Evolutionary conservation across 2,329 filamentous ascomycete species (phyloP), one percentile per base, ranked within the genome.

Genomic region (Dryadomyces sulphureus): DNA sequence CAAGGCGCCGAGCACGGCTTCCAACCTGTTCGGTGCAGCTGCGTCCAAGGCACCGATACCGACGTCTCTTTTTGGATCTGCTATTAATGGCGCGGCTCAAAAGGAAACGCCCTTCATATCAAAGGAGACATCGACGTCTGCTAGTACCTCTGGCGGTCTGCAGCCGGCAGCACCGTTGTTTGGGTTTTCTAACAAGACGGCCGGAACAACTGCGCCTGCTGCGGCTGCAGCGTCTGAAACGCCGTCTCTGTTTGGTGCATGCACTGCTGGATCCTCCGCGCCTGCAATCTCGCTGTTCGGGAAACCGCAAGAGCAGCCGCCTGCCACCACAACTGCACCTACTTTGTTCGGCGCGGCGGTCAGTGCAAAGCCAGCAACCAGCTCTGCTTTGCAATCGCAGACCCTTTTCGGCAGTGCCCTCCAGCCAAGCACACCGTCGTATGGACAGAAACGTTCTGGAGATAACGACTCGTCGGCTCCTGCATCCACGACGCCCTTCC

Each of bases 341-440:
- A 7, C 34, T 19, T 36, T 46, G 6, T 46, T 46, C 21, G 40
- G 45, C 2, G 14, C 39, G 4, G 12, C 24, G 9, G 21, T 19
- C 8, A 12, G 38, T 7, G 3, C 27, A 21, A 56, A 56, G 42
- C 30, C 51, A n/a, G 35, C 39, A 2, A 3, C 42, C 2, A 21
- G 2, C 8, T 49, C 58, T n/a, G 48, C 54, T 12, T 54, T 58
- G 38, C 53, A 59, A 46, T 55, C 62, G 3, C 54, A 56, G 20
- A 63, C 55, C 12, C 45, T 68, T n/a, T 70, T 70, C 51, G 66
- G 65, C 52, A 42, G 53, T 54, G 60, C 61, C 9, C 51, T 56
- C 2, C 62, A 62, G 45, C 21, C 50, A 4, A 38, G 39, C 4
- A 20, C 35, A 0, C 27, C 40, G 19, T 34, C 35, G 9, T 44